Conservation (phyloP, 495 filamentous ascomycete genomes). For the Tuber brumale region DNA sequence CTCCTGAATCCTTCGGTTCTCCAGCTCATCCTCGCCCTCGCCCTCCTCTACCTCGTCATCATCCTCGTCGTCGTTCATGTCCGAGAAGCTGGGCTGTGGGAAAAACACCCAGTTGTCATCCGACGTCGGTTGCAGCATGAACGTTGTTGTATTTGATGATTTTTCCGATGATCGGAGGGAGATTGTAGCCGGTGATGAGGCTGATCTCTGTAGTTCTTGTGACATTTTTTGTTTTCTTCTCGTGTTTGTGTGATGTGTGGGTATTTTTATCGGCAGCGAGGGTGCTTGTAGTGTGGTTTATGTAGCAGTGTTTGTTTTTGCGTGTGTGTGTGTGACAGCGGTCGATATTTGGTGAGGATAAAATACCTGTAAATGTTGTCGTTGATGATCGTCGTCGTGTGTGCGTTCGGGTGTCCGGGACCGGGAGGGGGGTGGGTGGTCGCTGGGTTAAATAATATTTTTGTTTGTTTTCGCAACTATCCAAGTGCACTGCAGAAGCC, state of each 20-base stretch:
- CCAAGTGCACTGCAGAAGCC: neutral
- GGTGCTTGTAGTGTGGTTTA: neutral
- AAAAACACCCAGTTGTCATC: slow-evolving; percentile 38
- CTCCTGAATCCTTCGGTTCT: slow-evolving; percentile 25
- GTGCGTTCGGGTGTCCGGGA: neutral
- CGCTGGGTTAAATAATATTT: neutral
- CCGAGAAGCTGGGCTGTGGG: slow-evolving; percentile 30
- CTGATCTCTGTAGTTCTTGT: neutral
- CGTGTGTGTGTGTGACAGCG: neutral
- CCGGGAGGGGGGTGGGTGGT: neutral
- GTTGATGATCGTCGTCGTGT: neutral
- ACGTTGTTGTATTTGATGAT: slow-evolving; percentile 12
- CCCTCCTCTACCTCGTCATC: slow-evolving; percentile 27
- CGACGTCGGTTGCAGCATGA: slow-evolving; percentile 23
- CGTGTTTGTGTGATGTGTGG: neutral
- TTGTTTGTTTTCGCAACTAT: neutral
- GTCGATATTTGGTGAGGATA: neutral
- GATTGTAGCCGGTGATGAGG: neutral
- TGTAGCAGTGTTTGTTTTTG: neutral
- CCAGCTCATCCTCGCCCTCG: slow-evolving; percentile 18
- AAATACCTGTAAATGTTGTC: neutral
- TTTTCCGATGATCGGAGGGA: neutral
- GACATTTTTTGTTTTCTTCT: neutral
- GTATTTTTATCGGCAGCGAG: neutral
- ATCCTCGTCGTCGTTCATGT: slow-evolving; percentile 33